These are phyloP conservation scores for Yamadazyma oceani DNA, from an alignment of 1,139 yeast species.

Conservation along the genomic window DNA sequence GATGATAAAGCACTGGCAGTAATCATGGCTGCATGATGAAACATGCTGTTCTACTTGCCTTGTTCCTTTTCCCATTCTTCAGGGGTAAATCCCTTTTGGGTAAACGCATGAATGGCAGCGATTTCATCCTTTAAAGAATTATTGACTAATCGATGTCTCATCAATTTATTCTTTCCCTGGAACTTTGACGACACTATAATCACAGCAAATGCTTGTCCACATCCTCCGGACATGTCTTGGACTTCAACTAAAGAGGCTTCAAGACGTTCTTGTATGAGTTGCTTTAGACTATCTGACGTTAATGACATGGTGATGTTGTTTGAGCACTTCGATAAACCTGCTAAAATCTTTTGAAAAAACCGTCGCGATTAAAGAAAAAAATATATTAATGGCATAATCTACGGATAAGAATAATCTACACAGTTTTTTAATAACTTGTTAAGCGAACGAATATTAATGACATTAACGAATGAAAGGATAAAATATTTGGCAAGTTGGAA, in stretches of 20 bases:
- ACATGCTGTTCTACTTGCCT: too few species aligned
- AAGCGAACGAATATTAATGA: too few species aligned
- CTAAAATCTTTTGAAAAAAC: too few species aligned
- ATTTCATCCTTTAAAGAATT: constrained; percentile 77
- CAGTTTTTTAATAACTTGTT: too few species aligned
- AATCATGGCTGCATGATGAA: too few species aligned
- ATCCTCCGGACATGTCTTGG: constrained; percentile 78
- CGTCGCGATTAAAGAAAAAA: too few species aligned
- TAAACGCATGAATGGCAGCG: constrained; percentile 86
- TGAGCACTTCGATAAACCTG: too few species aligned
- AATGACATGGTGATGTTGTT: constrained; percentile 28
- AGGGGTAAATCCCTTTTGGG: constrained; percentile 80
- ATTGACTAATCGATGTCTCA: constrained; percentile 86
- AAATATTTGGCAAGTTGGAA: too few species aligned
- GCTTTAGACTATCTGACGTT: constrained; percentile 47
- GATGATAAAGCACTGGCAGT: too few species aligned
- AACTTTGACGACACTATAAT: constrained; percentile 74
- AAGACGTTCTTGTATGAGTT: constrained; percentile 49
- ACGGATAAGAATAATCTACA: too few species aligned
- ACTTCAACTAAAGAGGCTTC: constrained; percentile 58
- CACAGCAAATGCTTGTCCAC: constrained; percentile 87
- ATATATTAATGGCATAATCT: too few species aligned
- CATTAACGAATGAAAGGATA: too few species aligned
- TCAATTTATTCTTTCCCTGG: constrained; percentile 77
- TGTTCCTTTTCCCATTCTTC: constrained; percentile 65